Percentiles rank a stretch among this genome's conserved stretches.
Conservation (phyloP, 192 early-diverging fungal genomes). For the Coemansia sp. region DNA sequence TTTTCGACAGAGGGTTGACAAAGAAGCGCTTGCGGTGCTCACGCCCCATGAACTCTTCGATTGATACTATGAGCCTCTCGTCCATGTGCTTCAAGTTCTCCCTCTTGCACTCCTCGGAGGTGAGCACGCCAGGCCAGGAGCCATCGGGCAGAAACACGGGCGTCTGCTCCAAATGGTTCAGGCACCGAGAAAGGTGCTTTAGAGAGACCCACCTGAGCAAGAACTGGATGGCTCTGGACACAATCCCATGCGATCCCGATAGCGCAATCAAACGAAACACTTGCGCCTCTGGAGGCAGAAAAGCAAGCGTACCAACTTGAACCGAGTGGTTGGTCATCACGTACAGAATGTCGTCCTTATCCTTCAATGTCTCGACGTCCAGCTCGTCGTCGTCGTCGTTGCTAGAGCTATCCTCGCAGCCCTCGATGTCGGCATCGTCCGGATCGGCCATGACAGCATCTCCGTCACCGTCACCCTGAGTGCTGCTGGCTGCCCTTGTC, state of each 20-base stretch:
- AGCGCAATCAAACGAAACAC: conserved; percentile 49
- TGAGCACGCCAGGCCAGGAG: conserved; percentile 29
- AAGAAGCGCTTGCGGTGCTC: conserved; percentile 50
- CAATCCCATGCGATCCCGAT: conserved; percentile 34
- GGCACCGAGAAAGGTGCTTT: conserved; percentile 9
- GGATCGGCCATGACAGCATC: conserved; percentile 1
- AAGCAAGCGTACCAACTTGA: conserved; percentile 18
- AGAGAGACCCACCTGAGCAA: conserved; percentile 11
- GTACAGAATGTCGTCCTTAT: conserved; percentile 35
- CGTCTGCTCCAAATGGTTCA: conserved; percentile 29
- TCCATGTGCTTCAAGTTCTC: conserved; percentile 17
- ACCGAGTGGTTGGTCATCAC: conserved; percentile 38
- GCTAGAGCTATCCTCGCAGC: conserved; percentile 19
- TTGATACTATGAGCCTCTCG: conserved; percentile 22
- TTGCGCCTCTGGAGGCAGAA: conserved; percentile 38
- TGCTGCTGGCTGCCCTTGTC: neutral
- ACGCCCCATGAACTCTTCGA: conserved; percentile 44
- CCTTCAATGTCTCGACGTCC: conserved; percentile 26
- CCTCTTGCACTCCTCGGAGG: conserved; percentile 10
- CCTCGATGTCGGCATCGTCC: neutral
- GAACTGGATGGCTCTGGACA: conserved; percentile 25
- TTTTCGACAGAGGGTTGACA: conserved; percentile 33
- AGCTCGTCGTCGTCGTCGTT: conserved; percentile 27
- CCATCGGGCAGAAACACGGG: conserved; percentile 22
- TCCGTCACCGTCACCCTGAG: neutral